phyloP scores from a whole-genome alignment of 441 rosid species.

The Gossypium gossypioides region DNA sequence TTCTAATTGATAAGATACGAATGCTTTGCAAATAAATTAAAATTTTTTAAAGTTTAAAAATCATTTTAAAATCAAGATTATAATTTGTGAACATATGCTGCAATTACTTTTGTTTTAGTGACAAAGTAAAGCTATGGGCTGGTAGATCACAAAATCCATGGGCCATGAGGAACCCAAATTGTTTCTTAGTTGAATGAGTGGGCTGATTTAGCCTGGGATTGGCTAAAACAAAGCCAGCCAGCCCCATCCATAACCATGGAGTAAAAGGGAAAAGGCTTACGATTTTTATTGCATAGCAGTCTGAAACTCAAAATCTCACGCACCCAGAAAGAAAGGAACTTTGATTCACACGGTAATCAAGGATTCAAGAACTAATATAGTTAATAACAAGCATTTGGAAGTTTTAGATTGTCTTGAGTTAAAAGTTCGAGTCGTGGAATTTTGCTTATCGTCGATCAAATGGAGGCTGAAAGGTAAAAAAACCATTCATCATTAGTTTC shows the following conservation, averaged over 20 bases:
- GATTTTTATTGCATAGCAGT: neutral
- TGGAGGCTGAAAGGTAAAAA: constrained; percentile 11
- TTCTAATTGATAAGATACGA: too few species aligned
- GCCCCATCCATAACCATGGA: neutral
- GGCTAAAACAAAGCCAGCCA: neutral
- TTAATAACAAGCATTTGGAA: neutral
- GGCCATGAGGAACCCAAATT: neutral
- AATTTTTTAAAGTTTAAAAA: too few species aligned
- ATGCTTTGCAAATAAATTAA: too few species aligned
- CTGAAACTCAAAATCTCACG: neutral
- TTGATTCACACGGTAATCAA: neutral
- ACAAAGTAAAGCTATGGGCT: neutral
- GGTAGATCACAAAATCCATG: neutral
- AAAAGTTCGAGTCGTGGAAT: neutral
- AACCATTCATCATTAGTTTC: neutral
- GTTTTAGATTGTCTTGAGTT: neutral
- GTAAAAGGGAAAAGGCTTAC: neutral
- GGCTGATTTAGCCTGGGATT: neutral
- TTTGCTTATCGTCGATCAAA: neutral
- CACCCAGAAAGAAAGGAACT: neutral
- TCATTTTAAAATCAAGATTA: too few species aligned
- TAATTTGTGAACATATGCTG: too few species aligned
- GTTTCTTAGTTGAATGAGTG: neutral
- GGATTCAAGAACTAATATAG: neutral
- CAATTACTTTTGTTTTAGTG: too few species aligned